Percentiles rank a stretch among this genome's conserved stretches.
phyloP scores from a whole-genome alignment of 2,329 filamentous ascomycete genomes.

The Aspergillus sp. region DNA sequence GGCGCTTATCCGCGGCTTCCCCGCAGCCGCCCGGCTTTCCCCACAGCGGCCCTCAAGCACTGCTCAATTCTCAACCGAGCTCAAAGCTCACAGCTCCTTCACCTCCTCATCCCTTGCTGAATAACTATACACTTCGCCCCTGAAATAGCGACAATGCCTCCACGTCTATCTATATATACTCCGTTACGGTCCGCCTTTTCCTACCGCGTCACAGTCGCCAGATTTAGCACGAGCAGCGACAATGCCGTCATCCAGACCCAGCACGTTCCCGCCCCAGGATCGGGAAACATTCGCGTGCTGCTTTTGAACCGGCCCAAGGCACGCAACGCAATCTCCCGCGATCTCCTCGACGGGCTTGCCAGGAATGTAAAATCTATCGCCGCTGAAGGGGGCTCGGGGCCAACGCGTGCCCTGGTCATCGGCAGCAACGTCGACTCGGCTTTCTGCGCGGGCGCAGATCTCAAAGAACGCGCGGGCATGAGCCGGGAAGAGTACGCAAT shows the following conservation, averaged over 20 bases:
- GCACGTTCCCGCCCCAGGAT: constrained; percentile 73
- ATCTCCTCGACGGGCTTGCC: constrained; percentile 71
- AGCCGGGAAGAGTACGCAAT: constrained; percentile 69
- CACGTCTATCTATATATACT: constrained; percentile 27
- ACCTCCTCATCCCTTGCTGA: constrained; percentile 1
- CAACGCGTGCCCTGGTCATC: constrained; percentile 78
- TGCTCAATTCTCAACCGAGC: too few relatives aligned
- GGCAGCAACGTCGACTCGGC: constrained; percentile 81
- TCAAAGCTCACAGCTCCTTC: background rate
- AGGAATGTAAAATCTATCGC: constrained; percentile 73
- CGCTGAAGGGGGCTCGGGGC: constrained; percentile 55
- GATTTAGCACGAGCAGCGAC: constrained; percentile 36
- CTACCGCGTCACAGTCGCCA: constrained; percentile 34
- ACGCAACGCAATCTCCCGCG: constrained; percentile 86
- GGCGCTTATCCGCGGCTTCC: constrained; percentile 23
- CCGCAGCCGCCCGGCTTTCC: constrained; percentile 17
- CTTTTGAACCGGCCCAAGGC: constrained; percentile 81
- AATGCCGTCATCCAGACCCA: constrained; percentile 63
- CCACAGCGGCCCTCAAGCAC: constrained; percentile 21
- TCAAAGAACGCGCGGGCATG: constrained; percentile 83
- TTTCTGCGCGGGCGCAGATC: constrained; percentile 92
- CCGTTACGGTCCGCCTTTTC: constrained; percentile 19
- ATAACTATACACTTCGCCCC: background rate
- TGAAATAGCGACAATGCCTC: constrained; percentile 31
- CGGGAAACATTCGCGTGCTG: constrained; percentile 83